Evolutionary conservation across 176 grass and related monocot genomes (phyloP), one percentile per base, ranked within the genome.

Genomic region (Sorghum bicolor): DNA sequence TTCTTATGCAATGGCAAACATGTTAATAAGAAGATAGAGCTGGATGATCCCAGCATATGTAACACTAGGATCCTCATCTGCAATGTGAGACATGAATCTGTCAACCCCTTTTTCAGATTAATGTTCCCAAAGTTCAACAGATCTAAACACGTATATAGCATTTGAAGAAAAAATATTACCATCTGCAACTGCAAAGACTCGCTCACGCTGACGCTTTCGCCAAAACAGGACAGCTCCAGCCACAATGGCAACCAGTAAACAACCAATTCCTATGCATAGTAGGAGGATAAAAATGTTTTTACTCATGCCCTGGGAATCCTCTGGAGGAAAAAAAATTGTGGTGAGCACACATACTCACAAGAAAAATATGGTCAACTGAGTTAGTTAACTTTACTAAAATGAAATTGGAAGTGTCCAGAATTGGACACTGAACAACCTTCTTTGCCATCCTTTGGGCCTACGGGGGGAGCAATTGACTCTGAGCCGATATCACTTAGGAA

Each of bases 181-280:
- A 37, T 94, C 89, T 72, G 91, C 62, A 79, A 93, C 79, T 75
- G 86, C 94, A 78, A 98, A 98, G 22, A 95, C 80, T n/a, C 88
- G 95, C 53, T 86, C 82, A 22, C 48, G 82, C 80, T n/a, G 88
- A 44, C 82, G 82, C 26, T 53, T 68, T n/a, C 44, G 86, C 67
- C 50, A 30, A 64, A 91, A 12, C 43, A 67, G 12, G 57, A 75
- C n/a, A 44, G 86, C 47, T 64, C 29, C 73, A 30, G 70, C 14
- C 3, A 77, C 43, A 20, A 90, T 5, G 24, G 84, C 58, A 72
- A 38, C 36, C 78, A 91, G 19, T n/a, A 15, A 69, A 64, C 68
- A 52, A 63, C 39, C 34, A 74, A 58, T 19, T 11, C 55, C 31
- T 72, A 90, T 41, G 39, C 64, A 88, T 57, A 86, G 29, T 76